These are phyloP conservation scores for Pseudogymnoascus sp. DNA, from an alignment of 2,329 filamentous ascomycete species.

Conservation along the genomic window DNA sequence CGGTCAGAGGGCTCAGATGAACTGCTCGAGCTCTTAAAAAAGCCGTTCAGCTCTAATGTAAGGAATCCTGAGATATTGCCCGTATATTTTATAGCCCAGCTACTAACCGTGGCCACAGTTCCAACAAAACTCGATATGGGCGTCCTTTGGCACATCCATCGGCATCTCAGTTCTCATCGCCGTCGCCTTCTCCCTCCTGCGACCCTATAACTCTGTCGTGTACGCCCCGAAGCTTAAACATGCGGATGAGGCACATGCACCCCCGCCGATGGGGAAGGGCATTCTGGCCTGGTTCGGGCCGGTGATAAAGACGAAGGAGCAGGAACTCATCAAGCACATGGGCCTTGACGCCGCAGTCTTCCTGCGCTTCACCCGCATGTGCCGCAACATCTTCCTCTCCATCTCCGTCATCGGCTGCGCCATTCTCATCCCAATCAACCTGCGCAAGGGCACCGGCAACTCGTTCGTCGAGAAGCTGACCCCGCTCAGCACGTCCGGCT, in stretches of 20 bases:
- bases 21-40: conserved; percentile 23
- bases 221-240: conserved; percentile 93
- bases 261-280: conserved; percentile 78
- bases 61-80: not conserved
- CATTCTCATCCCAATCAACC: conserved; percentile 75
- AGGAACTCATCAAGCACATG: conserved; percentile 67
- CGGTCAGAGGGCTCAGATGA: conserved; percentile 13
- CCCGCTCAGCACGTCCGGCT: conserved; percentile 44
- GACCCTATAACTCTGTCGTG: conserved; percentile 83
- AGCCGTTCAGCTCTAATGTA: conserved; percentile 23
- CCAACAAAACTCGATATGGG: conserved; percentile 55
- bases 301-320: conserved; percentile 68
- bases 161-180: conserved; percentile 66
- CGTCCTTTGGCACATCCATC: conserved; percentile 72
- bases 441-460: conserved; percentile 38
- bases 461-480: conserved; percentile 46
- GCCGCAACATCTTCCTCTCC: conserved; percentile 75
- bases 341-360: conserved; percentile 90
- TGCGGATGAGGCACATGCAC: conserved; percentile 81
- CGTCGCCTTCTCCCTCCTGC: conserved; percentile 76
- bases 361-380: conserved; percentile 81
- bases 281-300: conserved; percentile 80
- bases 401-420: conserved; percentile 64
- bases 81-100: not conserved
- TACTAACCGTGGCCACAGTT: conserved; percentile 19